Evolutionary conservation across 768 basidiomycete species (phyloP), one percentile per base, ranked within the genome.

Genomic region (Lentinus tigrinus): DNA sequence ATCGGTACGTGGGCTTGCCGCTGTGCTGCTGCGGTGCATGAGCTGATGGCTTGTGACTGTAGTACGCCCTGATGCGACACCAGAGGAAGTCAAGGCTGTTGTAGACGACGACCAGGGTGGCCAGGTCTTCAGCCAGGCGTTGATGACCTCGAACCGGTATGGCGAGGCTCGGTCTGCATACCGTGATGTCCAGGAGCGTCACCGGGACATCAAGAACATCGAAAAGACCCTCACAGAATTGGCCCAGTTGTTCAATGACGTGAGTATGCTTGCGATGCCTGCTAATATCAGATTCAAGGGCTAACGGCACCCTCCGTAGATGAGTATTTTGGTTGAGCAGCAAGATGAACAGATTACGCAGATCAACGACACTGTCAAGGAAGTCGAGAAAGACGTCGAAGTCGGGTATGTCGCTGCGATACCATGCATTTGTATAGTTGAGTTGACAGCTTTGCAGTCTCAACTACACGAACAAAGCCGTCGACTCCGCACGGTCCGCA

Each of bases 181-280:
- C 73, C 85, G 88, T 51, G 96, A 99, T 70, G 96, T 98, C n/a
- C 96, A 98, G 76, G 91, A 89, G 67, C 88, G 96, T 59, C 95
- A 98, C 69, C 91, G 90, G 71, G 95, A 99, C 65, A 92, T 99
- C 73, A 87, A 93, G 74, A 89, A 89, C 67, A 98, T 99, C 67
- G 96, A 98, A 73, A 83, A 84, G 74, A 98, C 95, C 10, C 77
- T 99, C 44, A 87, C 85, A 14, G 93, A 98, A 74, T 84, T 98
- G 44, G 95, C 94, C 10, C 93, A 96, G 68, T 78, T 99, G 65
- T 97, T 98, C 79, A 94, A 94, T 70, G 96, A 99, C 70, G 93
- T 93, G 54, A 42, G 86, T 77, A 4, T n/a, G 23, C 21, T 13
- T 39, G 36, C 36, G n/a, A 31, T 31, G 31, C 3, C 10, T 23